Evolutionary conservation across 768 basidiomycete species (phyloP), one percentile per base, ranked within the genome.

Genomic region (Phanerochaete sordida): DNA sequence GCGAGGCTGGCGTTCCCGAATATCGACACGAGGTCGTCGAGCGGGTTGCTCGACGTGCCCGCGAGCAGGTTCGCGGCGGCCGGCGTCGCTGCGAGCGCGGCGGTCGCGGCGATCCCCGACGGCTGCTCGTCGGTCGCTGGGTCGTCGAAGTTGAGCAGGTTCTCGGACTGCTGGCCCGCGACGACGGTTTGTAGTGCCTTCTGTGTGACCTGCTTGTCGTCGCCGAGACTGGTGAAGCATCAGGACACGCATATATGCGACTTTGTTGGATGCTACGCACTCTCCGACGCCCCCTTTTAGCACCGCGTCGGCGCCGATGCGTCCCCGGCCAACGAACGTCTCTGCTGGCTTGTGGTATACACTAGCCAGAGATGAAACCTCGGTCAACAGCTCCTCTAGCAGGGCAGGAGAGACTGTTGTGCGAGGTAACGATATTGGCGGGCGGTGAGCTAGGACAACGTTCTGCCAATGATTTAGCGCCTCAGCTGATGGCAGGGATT

Each of bases 311-410:
- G 86, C 91, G 8, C 93, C 89, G 58, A 98, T 79, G 50, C 95
- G 82, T 8, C 97, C 96, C 64, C 86, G 86, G 0, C 96, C 97
- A 58, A 99, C 85, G 68, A 99, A 99, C 0, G 97, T 98, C 70
- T 94, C 92, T 35, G 87, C 87, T 0, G 97, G 97, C 73, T 97
- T 98, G 76, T 99, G 97, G 70, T 99, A 99, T 1, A 96, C 94
- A 69, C 94, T 96, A 5, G 94, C 93, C 21, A 98, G 76, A 46
- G 83, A 86, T 1, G 93, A 93, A 23, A 98, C 84, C 71, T 98
- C 97, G 30, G 88, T 85, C 0, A 98, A 74, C 2, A 99, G 82
- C 69, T 98, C 97, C 68, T 98, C 95, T 31, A 98, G 76, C 19
- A 98, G 75, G 0, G 84, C 92, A 1, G 93, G 83, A 0, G 95